Evolutionary conservation across 2,329 filamentous ascomycete genomes (phyloP).

Genomic region (Chaetothyriales sp.): DNA sequence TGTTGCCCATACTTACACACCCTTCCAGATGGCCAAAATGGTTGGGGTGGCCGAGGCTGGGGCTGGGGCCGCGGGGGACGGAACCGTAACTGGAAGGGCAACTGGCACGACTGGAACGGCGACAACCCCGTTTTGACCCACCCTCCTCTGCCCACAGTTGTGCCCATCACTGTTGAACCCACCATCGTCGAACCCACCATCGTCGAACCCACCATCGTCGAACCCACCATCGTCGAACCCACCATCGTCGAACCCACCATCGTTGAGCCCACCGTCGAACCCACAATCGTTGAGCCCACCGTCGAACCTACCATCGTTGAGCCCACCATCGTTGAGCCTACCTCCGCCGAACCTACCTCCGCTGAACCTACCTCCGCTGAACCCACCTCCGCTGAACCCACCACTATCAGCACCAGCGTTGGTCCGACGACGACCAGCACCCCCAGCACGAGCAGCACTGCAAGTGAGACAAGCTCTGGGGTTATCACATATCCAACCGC

Average conservation of each 20-base stretch:
- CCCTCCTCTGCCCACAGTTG: not conserved
- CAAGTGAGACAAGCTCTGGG: constrained; percentile 1
- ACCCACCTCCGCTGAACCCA: not conserved
- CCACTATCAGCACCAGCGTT: constrained; percentile 3
- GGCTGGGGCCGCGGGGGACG: no score
- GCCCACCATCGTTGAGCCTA: constrained; percentile 1
- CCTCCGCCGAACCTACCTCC: not conserved
- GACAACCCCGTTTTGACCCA: no score
- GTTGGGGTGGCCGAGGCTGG: no score
- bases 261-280: not conserved
- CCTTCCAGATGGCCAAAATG: not conserved
- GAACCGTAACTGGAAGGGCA: no score
- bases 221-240: constrained; percentile 1
- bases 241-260: not conserved
- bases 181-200: no score
- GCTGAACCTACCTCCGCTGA: not conserved
- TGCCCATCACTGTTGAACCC: not conserved
- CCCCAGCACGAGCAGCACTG: constrained; percentile 4
- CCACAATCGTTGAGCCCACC: not conserved
- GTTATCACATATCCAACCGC: constrained; percentile 10
- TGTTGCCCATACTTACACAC: not conserved
- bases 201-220: no score
- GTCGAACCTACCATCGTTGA: not conserved
- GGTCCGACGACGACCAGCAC: constrained; percentile 4
- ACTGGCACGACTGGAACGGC: no score